A percentile compares a stretch with the other conserved stretches of the same genome.
Evolutionary conservation across 139 green algal genomes (phyloP).

Genomic region (Micractinium conductrix): DNA sequence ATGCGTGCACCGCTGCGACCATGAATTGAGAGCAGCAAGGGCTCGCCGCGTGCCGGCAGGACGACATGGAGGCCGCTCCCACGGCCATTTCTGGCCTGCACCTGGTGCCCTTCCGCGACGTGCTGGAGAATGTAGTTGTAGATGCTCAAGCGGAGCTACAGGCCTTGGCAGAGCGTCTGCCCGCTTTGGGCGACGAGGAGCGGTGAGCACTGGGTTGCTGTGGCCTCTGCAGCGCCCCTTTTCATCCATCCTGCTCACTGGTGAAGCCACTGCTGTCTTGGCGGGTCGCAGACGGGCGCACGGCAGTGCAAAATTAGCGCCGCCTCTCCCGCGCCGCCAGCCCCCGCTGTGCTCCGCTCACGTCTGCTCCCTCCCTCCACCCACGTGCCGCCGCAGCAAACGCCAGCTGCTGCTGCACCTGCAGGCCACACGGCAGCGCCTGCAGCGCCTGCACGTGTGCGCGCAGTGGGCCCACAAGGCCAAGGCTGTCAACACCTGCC

Average conservation of each 20-base stretch:
- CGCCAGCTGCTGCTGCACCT: slow-evolving; percentile 53
- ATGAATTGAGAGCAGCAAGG: too few species aligned
- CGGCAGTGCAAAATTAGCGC: too few species aligned
- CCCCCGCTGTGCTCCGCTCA: not conserved
- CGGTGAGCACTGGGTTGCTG: slow-evolving; percentile 13
- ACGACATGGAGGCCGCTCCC: too few species aligned
- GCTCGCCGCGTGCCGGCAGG: too few species aligned
- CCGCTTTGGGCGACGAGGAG: slow-evolving; percentile 14
- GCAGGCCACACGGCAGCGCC: slow-evolving; percentile 48
- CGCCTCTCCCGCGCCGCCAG: not conserved
- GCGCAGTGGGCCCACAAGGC: slow-evolving; percentile 62
- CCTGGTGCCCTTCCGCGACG: slow-evolving; percentile 19
- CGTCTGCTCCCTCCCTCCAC: not conserved
- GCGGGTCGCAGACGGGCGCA: too few species aligned
- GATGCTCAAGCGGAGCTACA: slow-evolving; percentile 15
- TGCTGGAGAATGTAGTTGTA: slow-evolving; percentile 26
- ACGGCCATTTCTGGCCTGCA: slow-evolving; percentile 17
- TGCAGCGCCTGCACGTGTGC: slow-evolving; percentile 63
- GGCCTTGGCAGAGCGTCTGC: slow-evolving; percentile 12
- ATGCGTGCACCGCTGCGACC: too few species aligned
- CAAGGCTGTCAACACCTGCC: slow-evolving; percentile 39
- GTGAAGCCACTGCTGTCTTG: too few species aligned
- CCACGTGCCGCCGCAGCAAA: slow-evolving; percentile 38
- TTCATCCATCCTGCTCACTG: too few species aligned
- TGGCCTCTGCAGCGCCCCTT: too few species aligned